Base-by-base conservation (phyloP, 2,329 filamentous ascomycete genomes). In the Colletotrichum melonis region DNA sequence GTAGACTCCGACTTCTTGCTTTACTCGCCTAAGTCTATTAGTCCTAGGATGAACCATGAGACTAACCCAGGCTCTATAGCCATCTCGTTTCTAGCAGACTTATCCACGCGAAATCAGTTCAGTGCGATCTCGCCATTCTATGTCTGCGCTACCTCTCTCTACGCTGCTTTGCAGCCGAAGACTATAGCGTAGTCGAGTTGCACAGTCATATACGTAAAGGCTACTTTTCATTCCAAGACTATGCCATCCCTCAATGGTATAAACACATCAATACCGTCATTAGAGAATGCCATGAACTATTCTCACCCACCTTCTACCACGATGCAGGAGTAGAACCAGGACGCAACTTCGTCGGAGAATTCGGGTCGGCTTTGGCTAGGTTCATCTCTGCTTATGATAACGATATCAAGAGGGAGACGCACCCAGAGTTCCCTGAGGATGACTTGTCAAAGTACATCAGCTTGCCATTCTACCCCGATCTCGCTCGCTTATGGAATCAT, bases 221-320 rank as follows among this genome's bases (percentile, higher is more conserved):
- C 0, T 78, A 76, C 59, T 84, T 81, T 67, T 77, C 79, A 0
- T 82, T 85, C 56, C 81, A 82, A 19, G 83, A 85, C 62, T 85
- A 85, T 38, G 82, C 82, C 0, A 69, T 78, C 5, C 76, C 82
- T 1, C 76, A 81, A 32, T 85, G 82, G 83, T 74, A 76, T 24
- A 58, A 73, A 16, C 83, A 85, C 67, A 58, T 84, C 11, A 63
- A 77, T 5, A 75, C 63, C 0, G 58, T 81, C 26, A 67, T 81
- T 9, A 26, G 67, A 7, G 67, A 56, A 6, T 74, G 74, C 24
- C 46, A 66, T 6, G 14, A 35, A 1, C 38, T 75, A 26, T 76
- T 77, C 32, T 8, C 42, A 8, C 42, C 19, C 19, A n/a, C 8
- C 5, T 49, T 49, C 42, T 49, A 11, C 42, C 8, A n/a, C 19